These are phyloP conservation scores for Bruguiera sexangula DNA, from an alignment of 345 rosid species.

Conservation along the genomic window DNA sequence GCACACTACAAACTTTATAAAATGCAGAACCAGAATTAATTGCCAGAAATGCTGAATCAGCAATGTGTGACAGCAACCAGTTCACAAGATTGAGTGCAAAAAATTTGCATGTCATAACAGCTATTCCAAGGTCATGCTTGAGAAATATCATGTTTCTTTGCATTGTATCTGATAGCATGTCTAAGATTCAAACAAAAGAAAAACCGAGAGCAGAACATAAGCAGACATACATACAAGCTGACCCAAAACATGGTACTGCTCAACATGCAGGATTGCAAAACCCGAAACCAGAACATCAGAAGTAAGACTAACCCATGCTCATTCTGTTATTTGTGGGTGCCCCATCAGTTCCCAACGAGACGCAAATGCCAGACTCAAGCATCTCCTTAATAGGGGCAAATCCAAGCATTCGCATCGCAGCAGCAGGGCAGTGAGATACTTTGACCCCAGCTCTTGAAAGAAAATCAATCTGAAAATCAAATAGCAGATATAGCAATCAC, in stretches of 20 bases:
- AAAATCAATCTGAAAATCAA: slow-evolving; percentile 44
- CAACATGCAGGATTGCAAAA: slow-evolving; percentile 2
- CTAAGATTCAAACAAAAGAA: slow-evolving; percentile 1
- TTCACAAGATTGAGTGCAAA: no score
- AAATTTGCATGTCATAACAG: no score
- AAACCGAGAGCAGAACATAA: not conserved
- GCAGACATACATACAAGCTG: not conserved
- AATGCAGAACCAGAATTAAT: no score
- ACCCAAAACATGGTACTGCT: not conserved
- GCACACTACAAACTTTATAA: no score
- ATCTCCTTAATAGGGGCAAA: slow-evolving; percentile 62
- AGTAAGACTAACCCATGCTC: slow-evolving; percentile 56
- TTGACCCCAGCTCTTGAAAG: slow-evolving; percentile 61
- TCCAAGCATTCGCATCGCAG: slow-evolving; percentile 81
- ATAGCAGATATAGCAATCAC: not conserved
- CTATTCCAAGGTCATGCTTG: no score
- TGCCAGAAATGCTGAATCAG: no score
- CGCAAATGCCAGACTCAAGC: slow-evolving; percentile 57
- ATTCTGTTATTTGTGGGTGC: slow-evolving; percentile 79
- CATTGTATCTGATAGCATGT: not conserved
- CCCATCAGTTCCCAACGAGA: slow-evolving; percentile 79
- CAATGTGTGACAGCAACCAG: no score
- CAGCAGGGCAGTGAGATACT: slow-evolving; percentile 72
- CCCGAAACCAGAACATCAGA: slow-evolving; percentile 9
- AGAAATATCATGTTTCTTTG: no score